phyloP scores from a whole-genome alignment of 148 eudicot genomes.

The Rhododendron vialii region DNA sequence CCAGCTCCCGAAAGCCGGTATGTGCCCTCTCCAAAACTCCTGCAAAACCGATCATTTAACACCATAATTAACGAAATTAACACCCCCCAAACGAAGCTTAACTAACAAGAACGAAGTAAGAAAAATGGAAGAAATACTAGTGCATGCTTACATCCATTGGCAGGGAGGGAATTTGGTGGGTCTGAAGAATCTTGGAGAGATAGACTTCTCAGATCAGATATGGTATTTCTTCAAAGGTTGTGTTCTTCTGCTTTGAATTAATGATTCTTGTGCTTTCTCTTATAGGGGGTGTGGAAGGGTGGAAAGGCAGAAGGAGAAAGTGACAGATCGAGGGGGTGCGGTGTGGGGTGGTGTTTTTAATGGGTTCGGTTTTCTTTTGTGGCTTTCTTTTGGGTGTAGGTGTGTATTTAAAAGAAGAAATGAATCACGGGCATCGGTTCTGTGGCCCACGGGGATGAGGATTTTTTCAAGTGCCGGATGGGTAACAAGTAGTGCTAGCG shows the following conservation, averaged over 20 bases:
- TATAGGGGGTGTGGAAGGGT: not conserved
- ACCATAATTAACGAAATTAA: not conserved
- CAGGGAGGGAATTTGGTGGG: not conserved
- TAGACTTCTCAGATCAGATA: not conserved
- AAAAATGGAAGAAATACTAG: not conserved
- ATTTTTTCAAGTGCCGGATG: too few species aligned
- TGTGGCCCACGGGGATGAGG: not conserved
- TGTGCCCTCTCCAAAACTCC: slow-evolving; percentile 53
- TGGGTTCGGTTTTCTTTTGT: not conserved
- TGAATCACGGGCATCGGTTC: not conserved
- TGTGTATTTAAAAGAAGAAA: not conserved
- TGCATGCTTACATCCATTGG: slow-evolving; percentile 9
- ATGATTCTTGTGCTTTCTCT: not conserved
- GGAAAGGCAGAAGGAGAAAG: not conserved
- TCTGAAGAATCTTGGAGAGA: not conserved
- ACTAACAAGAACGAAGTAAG: not conserved
- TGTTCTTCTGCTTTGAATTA: too few species aligned
- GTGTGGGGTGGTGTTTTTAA: not conserved
- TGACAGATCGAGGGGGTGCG: not conserved
- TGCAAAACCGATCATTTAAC: not conserved
- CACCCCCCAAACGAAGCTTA: not conserved
- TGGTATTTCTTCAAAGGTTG: not conserved
- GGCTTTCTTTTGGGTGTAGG: not conserved
- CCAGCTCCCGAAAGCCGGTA: slow-evolving; percentile 93
- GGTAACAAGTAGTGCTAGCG: too few species aligned